Evolutionary conservation across 768 basidiomycete species (phyloP), one percentile per base, ranked within the genome.

Genomic region (Psilocybe subaeruginosa): DNA sequence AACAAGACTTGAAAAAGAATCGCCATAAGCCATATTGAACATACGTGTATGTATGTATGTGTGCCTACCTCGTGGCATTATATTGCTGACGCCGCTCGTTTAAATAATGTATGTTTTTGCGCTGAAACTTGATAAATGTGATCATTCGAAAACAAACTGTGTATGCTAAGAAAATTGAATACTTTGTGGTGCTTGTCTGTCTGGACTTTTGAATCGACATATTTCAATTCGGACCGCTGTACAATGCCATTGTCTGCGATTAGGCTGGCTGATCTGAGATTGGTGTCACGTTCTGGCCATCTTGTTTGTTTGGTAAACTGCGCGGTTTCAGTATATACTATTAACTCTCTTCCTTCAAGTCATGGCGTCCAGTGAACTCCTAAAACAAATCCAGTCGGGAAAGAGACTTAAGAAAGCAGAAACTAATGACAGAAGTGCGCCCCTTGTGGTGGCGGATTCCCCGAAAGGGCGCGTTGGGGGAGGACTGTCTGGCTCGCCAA

Each of bases 1-100:
- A 97, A 73, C 90, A 86, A 75, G 89, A 97, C 66, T 71, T 93
- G 76, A 95, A 96, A 86, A 93, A 93, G 82, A 94, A 94, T 74
- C 90, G 87, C 63, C 81, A 83, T 76, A 92, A 90, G 73, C 92
- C 92, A n/a, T 95, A 95, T 75, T 95, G 63, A 61, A 46, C 46
- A 56, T 19, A 30, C 56, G 53, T 64, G 67, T 68, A 69, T 68
- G 65, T 68, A 69, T 68, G 65, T 69, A 64, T 63, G 64, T 56
- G 55, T 61, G 54, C 56, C 61, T 63, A 61, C 63, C 58, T 56
- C 43, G 31, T 53, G 43, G 60, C 50, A 60, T 43, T 12, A 59
- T 47, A 31, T 64, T 64, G 59, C 68, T 69, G 65, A 70, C 59
- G 43, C 60, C 47, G 56, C 54, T 48, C 31, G 33, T 55, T 54